phyloP scores from a whole-genome alignment of 495 filamentous ascomycete genomes.

The Penicillium turbatum region DNA sequence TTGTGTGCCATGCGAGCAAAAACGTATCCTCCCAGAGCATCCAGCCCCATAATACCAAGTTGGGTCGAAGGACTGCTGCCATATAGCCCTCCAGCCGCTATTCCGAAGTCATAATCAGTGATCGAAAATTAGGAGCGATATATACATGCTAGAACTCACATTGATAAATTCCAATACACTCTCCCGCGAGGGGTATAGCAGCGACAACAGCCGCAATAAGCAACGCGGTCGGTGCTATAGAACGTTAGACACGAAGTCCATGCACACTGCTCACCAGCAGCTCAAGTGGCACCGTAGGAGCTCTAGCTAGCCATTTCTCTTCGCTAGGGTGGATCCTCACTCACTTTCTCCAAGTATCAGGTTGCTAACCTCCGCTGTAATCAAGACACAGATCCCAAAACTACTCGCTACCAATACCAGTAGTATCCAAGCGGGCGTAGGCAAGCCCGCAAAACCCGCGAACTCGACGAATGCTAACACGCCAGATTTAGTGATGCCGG shows the following conservation, averaged over 20 bases:
- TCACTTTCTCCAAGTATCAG: slow-evolving; percentile 17
- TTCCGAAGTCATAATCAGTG: neutral
- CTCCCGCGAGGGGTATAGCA: slow-evolving; percentile 14
- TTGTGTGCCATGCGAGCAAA: slow-evolving; percentile 22
- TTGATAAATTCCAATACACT: slow-evolving; percentile 16
- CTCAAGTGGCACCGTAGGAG: neutral
- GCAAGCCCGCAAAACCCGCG: slow-evolving; percentile 10
- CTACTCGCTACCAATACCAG: slow-evolving; percentile 13
- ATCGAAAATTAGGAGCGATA: neutral
- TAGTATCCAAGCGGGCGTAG: slow-evolving; percentile 12
- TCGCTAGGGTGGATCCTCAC: neutral
- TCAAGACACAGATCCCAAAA: slow-evolving; percentile 15
- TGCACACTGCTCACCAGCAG: neutral
- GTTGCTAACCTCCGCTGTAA: slow-evolving; percentile 17
- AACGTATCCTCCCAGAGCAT: slow-evolving; percentile 16
- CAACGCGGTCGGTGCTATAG: slow-evolving; percentile 12
- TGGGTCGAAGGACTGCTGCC: slow-evolving; percentile 6
- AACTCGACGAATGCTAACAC: slow-evolving; percentile 14
- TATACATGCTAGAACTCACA: neutral
- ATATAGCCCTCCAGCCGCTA: slow-evolving; percentile 11
- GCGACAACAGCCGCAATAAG: slow-evolving; percentile 18
- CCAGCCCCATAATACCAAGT: slow-evolving; percentile 10
- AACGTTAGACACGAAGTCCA: neutral
- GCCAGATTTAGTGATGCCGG: slow-evolving; percentile 15
- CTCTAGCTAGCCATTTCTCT: neutral